These are phyloP conservation scores for Eruca vesicaria DNA, from an alignment of 441 rosid species.

Conservation along the genomic window DNA sequence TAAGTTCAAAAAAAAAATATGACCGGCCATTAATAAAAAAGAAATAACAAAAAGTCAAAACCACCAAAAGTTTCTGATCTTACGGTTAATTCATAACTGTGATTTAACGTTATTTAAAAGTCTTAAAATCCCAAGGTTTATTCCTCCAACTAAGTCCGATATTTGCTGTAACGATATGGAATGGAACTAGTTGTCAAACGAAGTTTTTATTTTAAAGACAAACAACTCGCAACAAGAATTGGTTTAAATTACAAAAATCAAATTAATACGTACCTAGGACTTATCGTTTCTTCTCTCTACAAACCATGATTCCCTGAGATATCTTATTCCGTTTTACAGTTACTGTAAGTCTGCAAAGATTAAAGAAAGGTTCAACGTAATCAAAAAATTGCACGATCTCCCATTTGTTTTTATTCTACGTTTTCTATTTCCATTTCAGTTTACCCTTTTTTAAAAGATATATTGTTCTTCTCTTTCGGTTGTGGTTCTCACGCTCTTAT, in stretches of 20 bases:
- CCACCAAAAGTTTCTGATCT: constrained; percentile 2
- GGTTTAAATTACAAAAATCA: background rate
- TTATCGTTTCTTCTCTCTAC: constrained; percentile 19
- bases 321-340: constrained; percentile 30
- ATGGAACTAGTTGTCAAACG: constrained; percentile 15
- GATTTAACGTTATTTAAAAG: background rate
- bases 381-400: constrained; percentile 25
- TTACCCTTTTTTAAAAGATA: background rate
- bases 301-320: background rate
- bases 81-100: background rate
- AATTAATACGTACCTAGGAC: background rate
- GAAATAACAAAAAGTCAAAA: background rate
- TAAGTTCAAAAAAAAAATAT: background rate
- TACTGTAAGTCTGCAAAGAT: constrained; percentile 14
- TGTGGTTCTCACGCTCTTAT: constrained; percentile 30
- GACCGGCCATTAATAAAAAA: background rate
- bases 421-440: background rate
- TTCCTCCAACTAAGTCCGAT: constrained; percentile 15
- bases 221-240: background rate
- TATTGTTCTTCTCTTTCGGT: constrained; percentile 11
- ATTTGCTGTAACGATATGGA: constrained; percentile 28
- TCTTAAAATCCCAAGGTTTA: background rate
- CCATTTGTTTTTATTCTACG: background rate
- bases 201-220: background rate
- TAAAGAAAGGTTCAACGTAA: background rate